Conservation (phyloP, 2,329 filamentous ascomycete genomes). For the Didymella arachidicola region DNA sequence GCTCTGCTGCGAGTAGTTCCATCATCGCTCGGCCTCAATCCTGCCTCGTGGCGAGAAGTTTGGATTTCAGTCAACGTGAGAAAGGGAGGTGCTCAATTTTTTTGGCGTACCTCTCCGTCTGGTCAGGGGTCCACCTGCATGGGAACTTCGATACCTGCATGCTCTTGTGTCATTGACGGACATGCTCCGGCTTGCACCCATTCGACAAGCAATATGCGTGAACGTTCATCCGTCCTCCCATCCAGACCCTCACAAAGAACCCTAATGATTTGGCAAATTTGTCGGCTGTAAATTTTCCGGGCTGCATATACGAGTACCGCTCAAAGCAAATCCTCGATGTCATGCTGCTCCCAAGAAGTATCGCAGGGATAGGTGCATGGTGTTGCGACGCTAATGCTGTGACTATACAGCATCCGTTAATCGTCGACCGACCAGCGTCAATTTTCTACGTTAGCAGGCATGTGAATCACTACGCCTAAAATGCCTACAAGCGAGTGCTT, state of each 20-base stretch:
- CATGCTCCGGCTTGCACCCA: background rate
- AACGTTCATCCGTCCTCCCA: background rate
- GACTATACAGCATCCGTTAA: too few species aligned
- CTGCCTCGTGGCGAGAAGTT: background rate
- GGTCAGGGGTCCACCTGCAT: background rate
- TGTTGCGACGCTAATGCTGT: slow-evolving; percentile 8
- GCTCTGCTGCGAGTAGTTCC: background rate
- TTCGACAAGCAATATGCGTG: background rate
- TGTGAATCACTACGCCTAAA: too few species aligned
- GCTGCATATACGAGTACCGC: background rate
- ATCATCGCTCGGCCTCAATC: too few species aligned
- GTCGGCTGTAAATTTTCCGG: background rate
- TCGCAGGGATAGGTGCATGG: background rate
- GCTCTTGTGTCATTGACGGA: background rate
- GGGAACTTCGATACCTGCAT: background rate
- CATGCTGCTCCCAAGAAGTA: background rate
- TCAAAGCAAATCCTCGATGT: background rate
- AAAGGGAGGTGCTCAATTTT: background rate
- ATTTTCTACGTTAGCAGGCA: too few species aligned
- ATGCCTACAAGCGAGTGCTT: too few species aligned
- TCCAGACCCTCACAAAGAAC: background rate
- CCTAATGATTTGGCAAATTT: background rate
- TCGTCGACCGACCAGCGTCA: too few species aligned
- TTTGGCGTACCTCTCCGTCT: background rate
- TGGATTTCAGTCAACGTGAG: background rate